A percentile compares a stretch with the other conserved stretches of the same genome.
Evolutionary conservation across 331 rosid genomes (phyloP).

Genomic region (Phaseolus coccineus): DNA sequence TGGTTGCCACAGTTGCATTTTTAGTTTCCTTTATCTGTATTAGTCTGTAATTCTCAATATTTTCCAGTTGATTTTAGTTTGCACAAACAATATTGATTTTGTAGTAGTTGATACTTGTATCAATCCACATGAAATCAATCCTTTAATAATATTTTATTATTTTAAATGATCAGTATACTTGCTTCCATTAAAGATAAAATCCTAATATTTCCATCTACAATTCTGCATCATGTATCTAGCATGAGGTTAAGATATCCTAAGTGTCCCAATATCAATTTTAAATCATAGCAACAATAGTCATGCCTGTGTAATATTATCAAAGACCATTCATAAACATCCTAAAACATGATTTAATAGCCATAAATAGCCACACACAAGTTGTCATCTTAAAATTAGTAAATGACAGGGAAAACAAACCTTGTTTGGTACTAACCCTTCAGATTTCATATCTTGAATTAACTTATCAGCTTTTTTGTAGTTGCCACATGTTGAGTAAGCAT

Average conservation of each 20-base stretch:
- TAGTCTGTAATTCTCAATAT: background rate
- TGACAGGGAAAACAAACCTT: slow-evolving; percentile 85
- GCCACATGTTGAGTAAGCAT: slow-evolving; percentile 76
- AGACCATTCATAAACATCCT: background rate
- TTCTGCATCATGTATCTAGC: background rate
- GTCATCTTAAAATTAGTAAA: slow-evolving; percentile 14
- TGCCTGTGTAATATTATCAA: background rate
- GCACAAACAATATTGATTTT: background rate
- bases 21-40: background rate
- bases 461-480: slow-evolving; percentile 74
- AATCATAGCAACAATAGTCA: background rate
- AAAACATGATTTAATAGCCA: slow-evolving; percentile 11
- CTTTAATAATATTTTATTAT: background rate
- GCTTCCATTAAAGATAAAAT: background rate
- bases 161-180: background rate
- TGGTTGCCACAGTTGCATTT: background rate
- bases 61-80: background rate
- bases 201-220: background rate
- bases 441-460: slow-evolving; percentile 78
- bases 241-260: slow-evolving; percentile 14
- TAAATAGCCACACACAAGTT: background rate
- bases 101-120: background rate
- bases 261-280: background rate
- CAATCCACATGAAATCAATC: background rate
- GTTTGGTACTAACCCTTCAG: slow-evolving; percentile 92